Base-by-base conservation (phyloP, 176 grass and related monocot species). In the Juncus inflexus region DNA sequence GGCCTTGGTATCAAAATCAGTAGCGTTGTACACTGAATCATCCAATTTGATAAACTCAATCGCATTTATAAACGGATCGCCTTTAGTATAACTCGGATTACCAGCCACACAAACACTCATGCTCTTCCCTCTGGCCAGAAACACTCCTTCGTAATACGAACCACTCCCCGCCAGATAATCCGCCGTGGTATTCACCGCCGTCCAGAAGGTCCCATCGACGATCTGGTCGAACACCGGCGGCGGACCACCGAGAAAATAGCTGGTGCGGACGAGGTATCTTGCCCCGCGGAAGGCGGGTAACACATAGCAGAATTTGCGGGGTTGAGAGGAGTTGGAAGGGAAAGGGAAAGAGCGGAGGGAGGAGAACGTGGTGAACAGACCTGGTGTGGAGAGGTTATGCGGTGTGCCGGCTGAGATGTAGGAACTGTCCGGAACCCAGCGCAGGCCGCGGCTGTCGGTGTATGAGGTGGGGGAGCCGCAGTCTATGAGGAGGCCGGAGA, bases 101-200 rank as follows among this genome's bases (percentile, higher is more conserved):
- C 68, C 80, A 5, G 81, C 87, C 11, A 97, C 65, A 55, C 94
- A 97, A 73, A 97, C 74, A 43, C 45, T 84, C 35, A 97, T 40
- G 43, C 37, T 79, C 77, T 75, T 81, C 15, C 83, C 88, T 37
- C 15, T 62, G 7, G 82, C 82, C 40, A 65, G 69, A 73, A 97
- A 97, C 58, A 97, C 85, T 40, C 69, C 87, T 79, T 96, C 92
- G 82, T 91, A 91, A 74, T 87, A 85, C 47, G 92, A 96, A 0
- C 84, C 77, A 69, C 74, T 76, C 52, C 87, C 82, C 7, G 63
- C 88, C 5, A 72, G 50, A 50, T 19, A 63, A 45, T 97, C 94
- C 5, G 70, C 79, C 45, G 94, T 77, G 74, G 82, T 97, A 73
- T 91, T 83, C 65, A 97, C 85, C 59, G 65, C 70, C 19, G 87